A percentile compares a stretch with the other conserved stretches of the same genome.
Evolutionary conservation across 208 protist species (phyloP).

Genomic region (Trypanosoma conorhini): DNA sequence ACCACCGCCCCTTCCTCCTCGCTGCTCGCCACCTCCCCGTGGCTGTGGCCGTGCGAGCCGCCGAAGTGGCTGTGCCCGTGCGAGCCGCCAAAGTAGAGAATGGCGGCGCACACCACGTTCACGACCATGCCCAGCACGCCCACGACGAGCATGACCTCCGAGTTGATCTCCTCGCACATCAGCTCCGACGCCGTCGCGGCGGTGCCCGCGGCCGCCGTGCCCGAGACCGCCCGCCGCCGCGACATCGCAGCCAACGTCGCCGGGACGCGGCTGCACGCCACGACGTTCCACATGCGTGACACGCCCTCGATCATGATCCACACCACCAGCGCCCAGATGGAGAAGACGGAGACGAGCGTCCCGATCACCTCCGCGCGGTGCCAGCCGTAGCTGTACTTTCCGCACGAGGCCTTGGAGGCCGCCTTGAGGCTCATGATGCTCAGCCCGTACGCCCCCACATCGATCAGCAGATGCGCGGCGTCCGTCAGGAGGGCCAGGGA

Average conservation of each 20-base stretch:
- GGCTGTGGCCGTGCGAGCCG: conserved; percentile 42
- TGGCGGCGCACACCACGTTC: conserved; percentile 81
- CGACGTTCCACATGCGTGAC: conserved; percentile 59
- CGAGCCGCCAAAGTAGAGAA: conserved; percentile 84
- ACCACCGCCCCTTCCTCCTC: conserved; percentile 8
- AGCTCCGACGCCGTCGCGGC: neutral
- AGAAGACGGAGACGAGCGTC: conserved; percentile 87
- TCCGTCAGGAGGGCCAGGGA: conserved; percentile 91
- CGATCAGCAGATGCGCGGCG: conserved; percentile 87
- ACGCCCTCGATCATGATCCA: conserved; percentile 85
- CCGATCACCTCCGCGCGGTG: conserved; percentile 92
- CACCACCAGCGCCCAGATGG: conserved; percentile 85
- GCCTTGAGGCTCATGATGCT: conserved; percentile 81
- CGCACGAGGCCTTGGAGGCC: conserved; percentile 55
- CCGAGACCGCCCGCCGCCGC: neutral
- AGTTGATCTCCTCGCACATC: conserved; percentile 57
- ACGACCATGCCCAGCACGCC: conserved; percentile 83
- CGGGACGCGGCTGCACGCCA: conserved; percentile 57
- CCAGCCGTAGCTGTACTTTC: conserved; percentile 89
- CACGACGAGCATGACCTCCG: conserved; percentile 77
- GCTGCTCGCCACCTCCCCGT: conserved; percentile 44
- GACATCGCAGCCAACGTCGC: neutral
- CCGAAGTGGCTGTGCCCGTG: conserved; percentile 63
- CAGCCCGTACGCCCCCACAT: conserved; percentile 86
- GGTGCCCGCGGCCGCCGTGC: neutral